A percentile compares a stretch with the other conserved stretches of the same genome.
These are phyloP conservation scores for Nakataea oryzae DNA, from an alignment of 2,329 filamentous ascomycete genomes.

Conservation along the genomic window DNA sequence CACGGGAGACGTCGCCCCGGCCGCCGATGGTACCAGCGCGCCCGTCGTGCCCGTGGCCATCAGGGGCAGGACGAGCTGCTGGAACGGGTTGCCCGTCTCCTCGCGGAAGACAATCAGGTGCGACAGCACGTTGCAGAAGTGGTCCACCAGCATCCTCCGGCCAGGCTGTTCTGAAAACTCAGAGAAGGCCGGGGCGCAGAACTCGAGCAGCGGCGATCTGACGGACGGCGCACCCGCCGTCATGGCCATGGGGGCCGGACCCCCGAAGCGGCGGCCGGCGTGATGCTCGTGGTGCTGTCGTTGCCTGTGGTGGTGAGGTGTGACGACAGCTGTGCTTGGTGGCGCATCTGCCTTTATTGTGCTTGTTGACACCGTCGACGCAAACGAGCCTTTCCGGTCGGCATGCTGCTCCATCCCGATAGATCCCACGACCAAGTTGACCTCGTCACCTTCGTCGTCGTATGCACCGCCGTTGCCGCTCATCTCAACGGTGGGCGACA, in stretches of 20 bases:
- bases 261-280: conserved; percentile 16
- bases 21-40: not conserved
- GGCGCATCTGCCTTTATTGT: not conserved
- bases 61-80: conserved; percentile 51
- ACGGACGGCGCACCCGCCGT: conserved; percentile 16
- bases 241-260: not conserved
- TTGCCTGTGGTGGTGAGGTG: not conserved
- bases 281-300: conserved; percentile 14
- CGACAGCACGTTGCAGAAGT: conserved; percentile 54
- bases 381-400: not conserved
- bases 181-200: conserved; percentile 39
- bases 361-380: not conserved
- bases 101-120: conserved; percentile 57
- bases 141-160: conserved; percentile 45
- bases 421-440: not conserved
- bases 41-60: conserved; percentile 17
- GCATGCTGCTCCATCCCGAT: not conserved
- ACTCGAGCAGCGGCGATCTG: conserved; percentile 34
- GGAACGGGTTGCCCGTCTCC: conserved; percentile 52
- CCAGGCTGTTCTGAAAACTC: conserved; percentile 46
- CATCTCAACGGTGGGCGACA: not conserved
- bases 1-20: conserved; percentile 42
- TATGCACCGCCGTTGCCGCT: not conserved
- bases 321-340: not conserved
- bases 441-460: not conserved